Conservation (phyloP, 768 basidiomycete genomes). For the Lenzites betulinus region DNA sequence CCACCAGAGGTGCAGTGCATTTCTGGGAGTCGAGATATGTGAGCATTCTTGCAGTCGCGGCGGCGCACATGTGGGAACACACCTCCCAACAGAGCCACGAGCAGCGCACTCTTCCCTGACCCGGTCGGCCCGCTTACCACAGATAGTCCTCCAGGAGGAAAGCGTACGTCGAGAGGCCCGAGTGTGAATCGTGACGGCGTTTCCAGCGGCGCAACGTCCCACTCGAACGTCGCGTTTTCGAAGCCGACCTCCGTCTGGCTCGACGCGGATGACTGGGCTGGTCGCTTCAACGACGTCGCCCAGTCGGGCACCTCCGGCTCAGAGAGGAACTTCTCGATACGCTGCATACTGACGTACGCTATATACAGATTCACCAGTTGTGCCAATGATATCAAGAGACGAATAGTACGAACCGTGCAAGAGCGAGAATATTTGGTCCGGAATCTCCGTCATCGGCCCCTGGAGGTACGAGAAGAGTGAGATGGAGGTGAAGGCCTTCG, state of each 20-base stretch:
- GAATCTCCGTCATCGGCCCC: conserved; percentile 64
- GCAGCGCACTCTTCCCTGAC: conserved; percentile 67
- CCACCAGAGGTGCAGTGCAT: conserved; percentile 57
- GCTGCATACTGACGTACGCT: conserved; percentile 80
- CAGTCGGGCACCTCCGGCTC: conserved; percentile 80
- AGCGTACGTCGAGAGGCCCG: conserved; percentile 55
- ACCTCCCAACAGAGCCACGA: conserved; percentile 71
- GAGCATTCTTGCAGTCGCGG: neutral
- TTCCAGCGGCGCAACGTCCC: conserved; percentile 44
- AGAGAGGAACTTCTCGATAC: conserved; percentile 71
- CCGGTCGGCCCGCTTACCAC: conserved; percentile 68
- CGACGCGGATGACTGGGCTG: conserved; percentile 7
- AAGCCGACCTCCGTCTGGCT: conserved; percentile 49
- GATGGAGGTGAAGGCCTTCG: conserved; percentile 80
- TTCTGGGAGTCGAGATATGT: conserved; percentile 41
- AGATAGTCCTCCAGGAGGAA: conserved; percentile 59
- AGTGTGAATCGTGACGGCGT: conserved; percentile 50
- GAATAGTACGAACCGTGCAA: conserved; percentile 49
- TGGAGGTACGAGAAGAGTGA: conserved; percentile 76
- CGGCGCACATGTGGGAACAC: conserved; percentile 16
- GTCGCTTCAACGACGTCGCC: conserved; percentile 64
- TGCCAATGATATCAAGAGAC: neutral
- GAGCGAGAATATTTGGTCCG: conserved; percentile 64
- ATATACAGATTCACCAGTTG: conserved; percentile 11
- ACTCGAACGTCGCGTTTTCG: conserved; percentile 54